These are phyloP conservation scores for Pulicaria dysenterica DNA, from an alignment of 129 eudicot species.

Conservation along the genomic window DNA sequence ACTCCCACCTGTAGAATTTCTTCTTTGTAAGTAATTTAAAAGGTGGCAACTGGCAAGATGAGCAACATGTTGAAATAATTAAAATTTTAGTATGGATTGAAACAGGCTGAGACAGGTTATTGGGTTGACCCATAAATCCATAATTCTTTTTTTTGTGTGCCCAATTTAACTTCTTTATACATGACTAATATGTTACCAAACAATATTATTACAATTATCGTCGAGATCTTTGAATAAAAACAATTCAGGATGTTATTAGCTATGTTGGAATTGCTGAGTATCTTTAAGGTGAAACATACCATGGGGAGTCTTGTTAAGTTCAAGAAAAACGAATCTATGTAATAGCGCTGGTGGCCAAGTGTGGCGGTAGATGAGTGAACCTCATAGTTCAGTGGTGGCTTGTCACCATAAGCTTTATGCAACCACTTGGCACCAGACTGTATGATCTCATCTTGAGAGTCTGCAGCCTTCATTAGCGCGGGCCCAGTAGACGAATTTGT, in stretches of 20 bases:
- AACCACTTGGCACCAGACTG: constrained; percentile 76
- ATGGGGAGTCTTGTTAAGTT: constrained; percentile 93
- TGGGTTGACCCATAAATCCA: background rate
- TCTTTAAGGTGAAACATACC: constrained; percentile 46
- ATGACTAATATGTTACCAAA: background rate
- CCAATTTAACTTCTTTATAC: background rate
- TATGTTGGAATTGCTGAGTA: background rate
- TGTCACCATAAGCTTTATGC: constrained; percentile 48
- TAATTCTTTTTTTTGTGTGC: background rate
- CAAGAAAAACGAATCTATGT: constrained; percentile 86
- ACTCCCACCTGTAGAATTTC: constrained; percentile 73
- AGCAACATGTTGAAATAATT: background rate
- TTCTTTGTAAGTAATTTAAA: background rate
- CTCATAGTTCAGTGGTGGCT: constrained; percentile 50
- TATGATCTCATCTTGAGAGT: constrained; percentile 74
- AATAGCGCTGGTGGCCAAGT: constrained; percentile 64
- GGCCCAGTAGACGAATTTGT: constrained; percentile 61
- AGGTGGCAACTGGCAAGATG: no score
- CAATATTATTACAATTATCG: background rate
- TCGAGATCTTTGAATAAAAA: background rate
- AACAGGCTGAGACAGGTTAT: background rate
- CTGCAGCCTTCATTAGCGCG: constrained; percentile 77
- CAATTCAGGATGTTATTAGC: background rate
- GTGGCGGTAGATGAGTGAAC: constrained; percentile 76
- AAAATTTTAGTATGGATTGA: no score